Conservation (phyloP, 176 grass and related monocot species). For the Aegilops sharonensis region DNA sequence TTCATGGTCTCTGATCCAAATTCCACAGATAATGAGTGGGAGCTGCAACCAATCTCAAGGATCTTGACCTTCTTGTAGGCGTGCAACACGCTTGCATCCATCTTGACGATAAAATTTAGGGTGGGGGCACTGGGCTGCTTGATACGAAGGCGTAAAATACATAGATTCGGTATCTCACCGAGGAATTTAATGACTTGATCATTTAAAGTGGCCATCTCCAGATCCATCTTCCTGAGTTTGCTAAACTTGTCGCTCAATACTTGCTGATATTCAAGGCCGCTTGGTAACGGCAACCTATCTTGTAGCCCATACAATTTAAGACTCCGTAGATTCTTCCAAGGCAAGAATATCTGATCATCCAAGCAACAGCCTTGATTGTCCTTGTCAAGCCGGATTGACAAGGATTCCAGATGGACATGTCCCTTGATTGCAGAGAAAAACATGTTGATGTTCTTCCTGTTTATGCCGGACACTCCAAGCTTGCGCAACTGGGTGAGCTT, state of each 20-base stretch:
- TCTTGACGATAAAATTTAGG: neutral
- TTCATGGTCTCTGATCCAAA: no score
- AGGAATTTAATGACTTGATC: neutral
- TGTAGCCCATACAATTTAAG: neutral
- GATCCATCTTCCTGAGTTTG: neutral
- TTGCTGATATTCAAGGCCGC: no score
- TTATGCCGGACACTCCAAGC: no score
- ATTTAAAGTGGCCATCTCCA: neutral
- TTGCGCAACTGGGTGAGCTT: neutral
- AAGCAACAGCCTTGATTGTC: neutral
- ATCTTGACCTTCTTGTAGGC: neutral
- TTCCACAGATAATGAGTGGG: no score
- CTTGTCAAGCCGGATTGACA: no score
- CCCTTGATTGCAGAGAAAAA: neutral
- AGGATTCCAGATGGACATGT: neutral
- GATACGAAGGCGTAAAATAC: neutral
- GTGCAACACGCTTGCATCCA: neutral
- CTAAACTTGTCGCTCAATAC: neutral
- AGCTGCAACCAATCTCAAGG: no score
- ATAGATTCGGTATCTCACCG: neutral
- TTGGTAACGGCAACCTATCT: neutral
- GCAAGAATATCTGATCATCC: neutral
- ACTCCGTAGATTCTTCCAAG: neutral
- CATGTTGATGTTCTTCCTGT: neutral
- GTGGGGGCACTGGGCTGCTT: neutral